Evolutionary conservation across 306 rosid genomes (phyloP), one percentile per base, ranked within the genome.

Genomic region (Glycine soja): DNA sequence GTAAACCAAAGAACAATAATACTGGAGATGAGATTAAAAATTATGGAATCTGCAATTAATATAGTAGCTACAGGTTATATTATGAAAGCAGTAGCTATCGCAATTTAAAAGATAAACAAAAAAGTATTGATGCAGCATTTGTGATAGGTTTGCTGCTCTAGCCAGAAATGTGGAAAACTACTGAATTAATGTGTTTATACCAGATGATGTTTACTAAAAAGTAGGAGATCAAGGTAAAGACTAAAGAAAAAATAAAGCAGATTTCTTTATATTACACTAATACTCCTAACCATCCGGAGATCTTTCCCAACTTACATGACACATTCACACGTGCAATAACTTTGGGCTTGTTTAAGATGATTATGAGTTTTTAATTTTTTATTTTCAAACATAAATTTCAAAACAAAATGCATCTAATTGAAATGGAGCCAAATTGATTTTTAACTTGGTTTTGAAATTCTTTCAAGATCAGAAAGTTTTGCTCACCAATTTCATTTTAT

Each of bases 1-100:
- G 88, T 24, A 85, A 81, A 89, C 78, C 75, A 88, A 69, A 76
- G 43, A 61, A 65, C 50, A 79, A 66, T 40, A 40, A 40, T 40
- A 40, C 43, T 40, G 43, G 43, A 40, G 43, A 42, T 42, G 1
- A 42, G 46, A 42, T 74, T 57, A 84, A 76, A 78, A 71, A 54
- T 18, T 4, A 40, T 54, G 13, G 53, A 77, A 70, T 54, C 64
- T 14, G 53, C 83, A 75, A 66, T 42, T 32, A 38, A 18, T 43
- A 66, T 14, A 42, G 62, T 52, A 72, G 54, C 59, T 74, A 77
- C 61, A 14, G 47, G 24, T 47, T 50, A 70, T 53, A 61, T n/a
- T 42, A 12, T 1, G 14, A 6, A 42, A 81, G 36, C 45, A 54
- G 69, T 77, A 70, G 59, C 12, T 4, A 64, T 10, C 2, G 12